Conservation (phyloP, 176 grass and related monocot genomes). For the Ampelocalamus luodianensis region DNA sequence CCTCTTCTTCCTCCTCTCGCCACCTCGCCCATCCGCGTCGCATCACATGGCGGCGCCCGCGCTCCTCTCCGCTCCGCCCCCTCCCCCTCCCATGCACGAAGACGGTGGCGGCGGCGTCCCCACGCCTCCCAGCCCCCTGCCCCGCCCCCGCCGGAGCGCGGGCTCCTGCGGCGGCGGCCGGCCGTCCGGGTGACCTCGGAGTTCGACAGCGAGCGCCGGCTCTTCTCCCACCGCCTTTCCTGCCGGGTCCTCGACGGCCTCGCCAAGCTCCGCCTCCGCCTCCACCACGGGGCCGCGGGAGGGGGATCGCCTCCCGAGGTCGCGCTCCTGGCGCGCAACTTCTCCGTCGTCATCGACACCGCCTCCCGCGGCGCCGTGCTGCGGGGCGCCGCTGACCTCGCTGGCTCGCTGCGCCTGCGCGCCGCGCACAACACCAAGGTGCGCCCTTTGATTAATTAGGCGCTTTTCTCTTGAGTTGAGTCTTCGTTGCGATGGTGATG, state of each 20-base stretch:
- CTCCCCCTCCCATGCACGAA: slow-evolving; percentile 14
- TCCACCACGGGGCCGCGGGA: slow-evolving; percentile 38
- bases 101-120: neutral
- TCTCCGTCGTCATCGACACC: slow-evolving; percentile 56
- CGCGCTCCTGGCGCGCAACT: slow-evolving; percentile 46
- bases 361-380: slow-evolving; percentile 44
- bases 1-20: neutral
- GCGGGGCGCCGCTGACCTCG: slow-evolving; percentile 36
- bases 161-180: slow-evolving; percentile 17
- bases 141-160: neutral
- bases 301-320: slow-evolving; percentile 35
- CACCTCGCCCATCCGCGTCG: neutral
- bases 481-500: slow-evolving; percentile 9
- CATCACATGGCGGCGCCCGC: slow-evolving; percentile 51
- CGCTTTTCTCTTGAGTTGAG: neutral
- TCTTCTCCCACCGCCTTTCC: slow-evolving; percentile 61
- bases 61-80: slow-evolving; percentile 40
- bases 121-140: neutral
- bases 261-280: slow-evolving; percentile 54
- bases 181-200: slow-evolving; percentile 59
- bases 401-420: slow-evolving; percentile 46
- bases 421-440: slow-evolving; percentile 53
- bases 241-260: slow-evolving; percentile 57
- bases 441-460: neutral
- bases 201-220: slow-evolving; percentile 51